A percentile compares a stretch with the other conserved stretches of the same genome.
Conservation (phyloP, 1,139 yeast species). For the Lodderomyces beijingensis region DNA sequence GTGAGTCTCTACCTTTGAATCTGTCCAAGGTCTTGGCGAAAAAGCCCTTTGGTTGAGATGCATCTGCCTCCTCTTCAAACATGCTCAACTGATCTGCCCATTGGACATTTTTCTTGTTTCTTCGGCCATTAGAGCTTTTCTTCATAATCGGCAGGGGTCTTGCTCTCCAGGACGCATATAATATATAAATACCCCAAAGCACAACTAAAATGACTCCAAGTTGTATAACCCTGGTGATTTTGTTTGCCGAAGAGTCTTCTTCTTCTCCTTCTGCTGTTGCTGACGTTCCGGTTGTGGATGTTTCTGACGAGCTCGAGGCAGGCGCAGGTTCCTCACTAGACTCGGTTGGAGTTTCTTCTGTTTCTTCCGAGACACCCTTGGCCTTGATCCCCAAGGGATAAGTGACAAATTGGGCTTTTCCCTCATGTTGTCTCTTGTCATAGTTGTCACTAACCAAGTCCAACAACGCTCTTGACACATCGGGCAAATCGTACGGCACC, state of each 20-base stretch:
- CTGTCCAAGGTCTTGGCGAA: conserved; percentile 38
- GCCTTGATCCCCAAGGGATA: conserved; percentile 29
- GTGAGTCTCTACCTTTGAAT: conserved; percentile 24
- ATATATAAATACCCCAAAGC: conserved; percentile 42
- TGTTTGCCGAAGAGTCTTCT: conserved; percentile 17
- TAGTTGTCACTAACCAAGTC: conserved; percentile 44
- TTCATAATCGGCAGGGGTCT: conserved; percentile 44
- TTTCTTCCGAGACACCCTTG: conserved; percentile 8
- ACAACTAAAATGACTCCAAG: conserved; percentile 36
- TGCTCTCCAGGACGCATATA: conserved; percentile 35
- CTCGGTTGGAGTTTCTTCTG: conserved; percentile 5
- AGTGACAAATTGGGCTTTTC: conserved; percentile 20
- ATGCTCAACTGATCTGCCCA: conserved; percentile 52
- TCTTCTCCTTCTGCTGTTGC: conserved; percentile 6
- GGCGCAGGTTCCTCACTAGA: conserved; percentile 2
- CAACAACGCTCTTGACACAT: conserved; percentile 62
- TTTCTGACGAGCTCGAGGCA: conserved; percentile 7
- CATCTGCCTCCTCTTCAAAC: conserved; percentile 26
- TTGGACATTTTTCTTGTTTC: conserved; percentile 53
- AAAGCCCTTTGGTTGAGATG: conserved; percentile 20
- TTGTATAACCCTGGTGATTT: conserved; percentile 39
- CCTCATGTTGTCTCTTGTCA: conserved; percentile 18
- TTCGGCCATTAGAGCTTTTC: conserved; percentile 20
- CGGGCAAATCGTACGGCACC: conserved; percentile 88
- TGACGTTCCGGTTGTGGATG: conserved; percentile 9